Conservation (phyloP, 805 yeast species). For the Ogataea naganishii region DNA sequence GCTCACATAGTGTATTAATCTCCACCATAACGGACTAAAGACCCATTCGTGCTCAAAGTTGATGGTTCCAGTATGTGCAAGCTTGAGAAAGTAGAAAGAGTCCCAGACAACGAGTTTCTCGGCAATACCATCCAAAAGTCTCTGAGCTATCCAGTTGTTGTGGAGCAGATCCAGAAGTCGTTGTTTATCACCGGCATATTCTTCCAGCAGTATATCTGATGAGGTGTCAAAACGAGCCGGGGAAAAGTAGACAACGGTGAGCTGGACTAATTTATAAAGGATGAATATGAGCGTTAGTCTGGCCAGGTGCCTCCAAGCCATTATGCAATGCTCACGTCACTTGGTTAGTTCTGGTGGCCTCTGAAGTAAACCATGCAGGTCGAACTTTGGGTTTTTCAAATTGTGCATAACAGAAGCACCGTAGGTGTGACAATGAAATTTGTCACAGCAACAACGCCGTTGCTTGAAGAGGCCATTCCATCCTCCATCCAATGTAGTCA, state of each 20-base stretch:
- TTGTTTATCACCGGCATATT: constrained; percentile 11
- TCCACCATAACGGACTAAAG: constrained; percentile 73
- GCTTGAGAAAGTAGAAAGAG: constrained; percentile 61
- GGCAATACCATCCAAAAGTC: constrained; percentile 17
- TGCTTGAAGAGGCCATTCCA: background rate
- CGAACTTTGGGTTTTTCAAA: too few species aligned
- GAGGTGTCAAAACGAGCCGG: constrained; percentile 45
- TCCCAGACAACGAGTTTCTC: constrained; percentile 75
- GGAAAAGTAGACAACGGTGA: constrained; percentile 26
- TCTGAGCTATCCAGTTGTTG: background rate
- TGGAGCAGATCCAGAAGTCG: background rate
- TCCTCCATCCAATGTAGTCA: background rate
- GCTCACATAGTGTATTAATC: constrained; percentile 21
- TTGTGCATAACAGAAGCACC: too few species aligned
- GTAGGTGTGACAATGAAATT: too few species aligned
- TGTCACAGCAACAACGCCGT: too few species aligned
- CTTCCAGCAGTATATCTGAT: constrained; percentile 26
- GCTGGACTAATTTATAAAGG: constrained; percentile 28
- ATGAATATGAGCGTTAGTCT: constrained; percentile 13
- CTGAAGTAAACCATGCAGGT: too few species aligned
- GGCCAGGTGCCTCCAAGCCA: too few species aligned
- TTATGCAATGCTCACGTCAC: too few species aligned
- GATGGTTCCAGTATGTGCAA: constrained; percentile 38
- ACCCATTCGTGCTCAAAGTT: constrained; percentile 88
- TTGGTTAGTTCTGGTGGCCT: too few species aligned